phyloP scores from a whole-genome alignment of 176 grass and related monocot species.

The Dendrocalamus sinicus region DNA sequence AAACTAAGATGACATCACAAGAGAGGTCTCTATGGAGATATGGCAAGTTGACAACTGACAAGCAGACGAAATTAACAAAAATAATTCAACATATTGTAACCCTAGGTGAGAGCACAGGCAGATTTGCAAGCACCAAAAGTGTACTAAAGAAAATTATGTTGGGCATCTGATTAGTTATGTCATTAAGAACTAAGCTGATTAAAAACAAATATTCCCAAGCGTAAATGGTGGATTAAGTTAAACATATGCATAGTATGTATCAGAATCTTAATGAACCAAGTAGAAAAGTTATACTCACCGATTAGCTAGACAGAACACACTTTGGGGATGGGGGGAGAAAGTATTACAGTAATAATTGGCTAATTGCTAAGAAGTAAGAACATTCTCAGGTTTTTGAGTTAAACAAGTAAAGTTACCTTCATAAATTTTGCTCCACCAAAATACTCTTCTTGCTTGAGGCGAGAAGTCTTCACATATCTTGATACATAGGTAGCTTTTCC shows the following conservation, averaged over 20 bases:
- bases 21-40: background rate
- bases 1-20: slow-evolving; percentile 9
- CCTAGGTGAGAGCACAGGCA: background rate
- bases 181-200: slow-evolving; percentile 4
- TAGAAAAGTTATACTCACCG: background rate
- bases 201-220: slow-evolving; percentile 1
- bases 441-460: slow-evolving; percentile 93
- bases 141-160: background rate
- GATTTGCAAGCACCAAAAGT: background rate
- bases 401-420: slow-evolving; percentile 55
- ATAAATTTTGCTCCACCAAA: slow-evolving; percentile 92
- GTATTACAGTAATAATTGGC: background rate
- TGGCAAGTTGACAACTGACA: slow-evolving; percentile 27
- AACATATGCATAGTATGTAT: background rate
- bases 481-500: slow-evolving; percentile 96
- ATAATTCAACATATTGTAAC: background rate
- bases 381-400: background rate
- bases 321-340: background rate
- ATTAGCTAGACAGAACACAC: background rate
- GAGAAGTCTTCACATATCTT: slow-evolving; percentile 89
- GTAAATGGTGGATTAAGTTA: background rate
- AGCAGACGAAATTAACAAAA: slow-evolving; percentile 13
- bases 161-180: background rate
- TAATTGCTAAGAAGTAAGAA: background rate
- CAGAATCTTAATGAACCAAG: background rate